Base-by-base conservation (phyloP, 129 eudicot species). In the Ambrosia trifida region DNA sequence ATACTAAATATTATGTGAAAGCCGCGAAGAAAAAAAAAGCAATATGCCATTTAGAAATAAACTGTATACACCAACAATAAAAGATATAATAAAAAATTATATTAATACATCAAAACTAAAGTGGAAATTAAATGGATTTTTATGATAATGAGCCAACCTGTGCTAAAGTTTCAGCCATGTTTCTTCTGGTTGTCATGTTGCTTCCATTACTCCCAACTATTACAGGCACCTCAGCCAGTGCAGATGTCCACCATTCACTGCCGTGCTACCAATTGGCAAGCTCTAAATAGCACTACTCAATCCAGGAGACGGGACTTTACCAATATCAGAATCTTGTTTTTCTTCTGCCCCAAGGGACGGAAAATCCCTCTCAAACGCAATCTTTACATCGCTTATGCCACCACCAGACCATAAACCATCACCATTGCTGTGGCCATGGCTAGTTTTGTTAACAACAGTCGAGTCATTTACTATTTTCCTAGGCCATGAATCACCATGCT, bases 91-190 rank as follows among this genome's bases (percentile, higher is more conserved):
- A 24, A 24, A 24, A 24, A 24, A 24, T 24, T 24, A 24, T 24
- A 24, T 24, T 24, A 24, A 24, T 24, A 24, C 28, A 24, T 1
- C 28, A 24, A 24, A 24, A 24, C 28, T 24, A 24, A 24, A 24
- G 28, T 24, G 28, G 28, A 0, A 24, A 24, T 24, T 24, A 24
- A 24, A 0, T 1, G 28, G 28, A 24, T 24, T 24, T 24, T 24
- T 24, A 24, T 24, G 28, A 24, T 24, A 24, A 24, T 24, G 28
- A 24, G 28, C 28, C 28, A 24, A 24, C 28, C 28, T 85, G 96
- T 3, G 83, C 94, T 69, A 95, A 86, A 80, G 99, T 80, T 80
- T 90, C 96, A 24, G 97, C 99, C 99, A 95, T 95, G 43, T 90
- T 95, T 14, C 90, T 88, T 73, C 95, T 85, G 24, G 69, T 38